These are phyloP conservation scores for Cornus kousa DNA, from an alignment of 148 eudicot species.

Conservation along the genomic window DNA sequence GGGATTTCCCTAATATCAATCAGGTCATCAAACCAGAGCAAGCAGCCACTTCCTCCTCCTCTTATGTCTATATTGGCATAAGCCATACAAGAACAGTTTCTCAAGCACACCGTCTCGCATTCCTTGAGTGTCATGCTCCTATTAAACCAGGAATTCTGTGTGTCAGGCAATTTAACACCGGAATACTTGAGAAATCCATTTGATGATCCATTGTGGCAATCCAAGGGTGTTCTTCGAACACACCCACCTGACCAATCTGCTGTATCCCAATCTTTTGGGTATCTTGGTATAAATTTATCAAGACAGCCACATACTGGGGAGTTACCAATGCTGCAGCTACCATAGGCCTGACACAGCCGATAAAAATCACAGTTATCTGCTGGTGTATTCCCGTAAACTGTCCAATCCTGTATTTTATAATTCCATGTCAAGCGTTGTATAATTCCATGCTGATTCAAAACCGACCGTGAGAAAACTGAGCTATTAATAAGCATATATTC, in stretches of 20 bases:
- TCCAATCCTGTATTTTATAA: constrained; percentile 4
- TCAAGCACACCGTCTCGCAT: constrained; percentile 10
- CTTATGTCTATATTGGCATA: constrained; percentile 16
- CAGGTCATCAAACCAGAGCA: constrained; percentile 25
- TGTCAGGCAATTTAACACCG: constrained; percentile 18
- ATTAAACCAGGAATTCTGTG: constrained; percentile 5
- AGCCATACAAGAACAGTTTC: constrained; percentile 24
- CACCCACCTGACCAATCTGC: constrained; percentile 18
- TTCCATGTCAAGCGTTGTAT: constrained; percentile 8
- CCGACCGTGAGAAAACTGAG: constrained; percentile 7
- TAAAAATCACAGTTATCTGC: constrained; percentile 17
- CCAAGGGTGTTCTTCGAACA: constrained; percentile 2
- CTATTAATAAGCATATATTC: neutral
- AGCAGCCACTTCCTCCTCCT: constrained; percentile 17
- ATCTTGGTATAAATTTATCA: neutral
- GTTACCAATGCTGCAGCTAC: constrained; percentile 9
- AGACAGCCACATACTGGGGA: constrained; percentile 13
- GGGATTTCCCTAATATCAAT: constrained; percentile 15
- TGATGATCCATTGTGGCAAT: constrained; percentile 6
- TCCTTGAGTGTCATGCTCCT: constrained; percentile 9
- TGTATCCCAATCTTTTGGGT: constrained; percentile 2
- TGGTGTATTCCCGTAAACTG: neutral
- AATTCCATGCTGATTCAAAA: neutral
- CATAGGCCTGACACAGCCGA: constrained; percentile 10
- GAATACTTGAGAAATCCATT: constrained; percentile 12